Conservation (phyloP, 305 asterid species). For the Galium porrigens region DNA sequence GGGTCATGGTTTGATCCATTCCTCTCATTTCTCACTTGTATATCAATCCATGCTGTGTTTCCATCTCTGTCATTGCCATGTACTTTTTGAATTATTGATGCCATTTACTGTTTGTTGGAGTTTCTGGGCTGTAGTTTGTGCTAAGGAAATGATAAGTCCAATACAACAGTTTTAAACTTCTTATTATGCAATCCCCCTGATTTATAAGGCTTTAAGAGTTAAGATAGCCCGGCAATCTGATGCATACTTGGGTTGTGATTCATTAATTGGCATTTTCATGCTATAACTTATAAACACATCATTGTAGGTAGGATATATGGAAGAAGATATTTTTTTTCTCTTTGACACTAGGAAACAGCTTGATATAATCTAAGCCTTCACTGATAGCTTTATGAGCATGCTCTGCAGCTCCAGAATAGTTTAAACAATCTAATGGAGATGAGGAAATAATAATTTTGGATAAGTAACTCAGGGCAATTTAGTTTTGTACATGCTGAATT, state of each 20-base stretch:
- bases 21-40: not conserved
- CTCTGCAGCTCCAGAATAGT: not conserved
- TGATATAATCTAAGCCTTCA: too few species aligned
- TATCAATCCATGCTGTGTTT: not conserved
- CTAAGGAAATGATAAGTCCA: not conserved
- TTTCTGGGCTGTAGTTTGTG: not conserved
- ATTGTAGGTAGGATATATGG: not conserved
- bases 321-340: not conserved
- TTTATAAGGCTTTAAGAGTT: not conserved
- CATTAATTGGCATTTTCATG: not conserved
- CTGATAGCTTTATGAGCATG: not conserved
- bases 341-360: too few species aligned
- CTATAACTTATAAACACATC: not conserved
- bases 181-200: not conserved
- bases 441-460: not conserved
- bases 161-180: not conserved
- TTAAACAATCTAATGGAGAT: not conserved
- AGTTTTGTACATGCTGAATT: not conserved
- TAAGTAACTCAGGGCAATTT: not conserved
- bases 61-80: not conserved
- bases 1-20: not conserved
- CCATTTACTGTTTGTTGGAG: not conserved
- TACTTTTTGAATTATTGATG: constrained; percentile 1
- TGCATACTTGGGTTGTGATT: not conserved
- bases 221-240: not conserved